phyloP scores from a whole-genome alignment of 2,329 filamentous ascomycete species.

The Cladophialophora carrionii region DNA sequence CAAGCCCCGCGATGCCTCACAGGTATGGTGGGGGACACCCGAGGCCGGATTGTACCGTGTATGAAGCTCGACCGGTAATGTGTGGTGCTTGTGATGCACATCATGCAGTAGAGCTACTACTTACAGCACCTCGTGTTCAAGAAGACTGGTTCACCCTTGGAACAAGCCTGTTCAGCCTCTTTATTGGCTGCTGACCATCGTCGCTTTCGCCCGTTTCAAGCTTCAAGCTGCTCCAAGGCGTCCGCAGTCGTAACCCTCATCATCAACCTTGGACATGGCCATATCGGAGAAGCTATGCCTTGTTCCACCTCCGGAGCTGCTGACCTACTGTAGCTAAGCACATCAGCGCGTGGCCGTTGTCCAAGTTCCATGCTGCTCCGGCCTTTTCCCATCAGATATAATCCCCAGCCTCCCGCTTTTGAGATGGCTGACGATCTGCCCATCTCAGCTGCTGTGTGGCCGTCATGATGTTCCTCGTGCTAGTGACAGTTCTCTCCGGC shows the following conservation, averaged over 20 bases:
- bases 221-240: constrained; percentile 7
- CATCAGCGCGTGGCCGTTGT: constrained; percentile 1
- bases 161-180: constrained; percentile 10
- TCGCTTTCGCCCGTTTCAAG: not conserved
- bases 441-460: constrained; percentile 7
- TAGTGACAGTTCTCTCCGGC: constrained; percentile 15
- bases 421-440: constrained; percentile 19
- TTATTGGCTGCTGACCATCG: constrained; percentile 21
- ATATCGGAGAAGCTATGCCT: constrained; percentile 11
- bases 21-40: not conserved
- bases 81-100: constrained; percentile 15
- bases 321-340: constrained; percentile 17
- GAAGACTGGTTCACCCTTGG: not conserved
- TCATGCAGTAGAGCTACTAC: constrained; percentile 8
- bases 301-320: constrained; percentile 14
- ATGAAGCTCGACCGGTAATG: not conserved
- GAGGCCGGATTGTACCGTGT: constrained; percentile 8
- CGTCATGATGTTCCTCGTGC: constrained; percentile 17
- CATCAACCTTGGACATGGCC: constrained; percentile 21
- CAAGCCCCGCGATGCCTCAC: not conserved
- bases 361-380: constrained; percentile 20
- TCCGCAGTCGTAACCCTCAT: not conserved
- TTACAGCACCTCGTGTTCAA: not conserved
- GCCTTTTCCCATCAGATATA: constrained; percentile 22
- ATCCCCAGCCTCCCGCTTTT: constrained; percentile 35